These are phyloP conservation scores for Cucurbita maxima DNA, from an alignment of 306 rosid species.

Conservation along the genomic window DNA sequence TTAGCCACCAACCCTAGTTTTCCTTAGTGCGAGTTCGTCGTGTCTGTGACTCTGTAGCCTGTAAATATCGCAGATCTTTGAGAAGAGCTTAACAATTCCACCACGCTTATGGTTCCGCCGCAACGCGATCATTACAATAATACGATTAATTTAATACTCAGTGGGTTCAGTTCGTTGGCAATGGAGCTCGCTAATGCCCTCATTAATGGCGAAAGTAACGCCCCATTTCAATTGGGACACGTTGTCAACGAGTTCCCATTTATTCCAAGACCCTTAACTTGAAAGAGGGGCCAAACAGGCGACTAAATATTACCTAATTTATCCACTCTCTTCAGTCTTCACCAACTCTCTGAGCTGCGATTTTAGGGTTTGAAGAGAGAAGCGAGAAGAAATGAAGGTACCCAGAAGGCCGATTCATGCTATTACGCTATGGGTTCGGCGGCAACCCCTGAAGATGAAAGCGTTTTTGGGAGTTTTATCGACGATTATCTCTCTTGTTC, in stretches of 20 bases:
- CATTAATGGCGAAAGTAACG: not conserved
- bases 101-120: not conserved
- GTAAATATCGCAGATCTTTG: not conserved
- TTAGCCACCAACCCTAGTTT: not conserved
- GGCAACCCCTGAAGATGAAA: slow-evolving; percentile 54
- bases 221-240: not conserved
- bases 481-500: slow-evolving; percentile 23
- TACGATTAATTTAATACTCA: not conserved
- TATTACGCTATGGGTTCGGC: slow-evolving; percentile 39
- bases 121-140: not conserved
- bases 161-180: not conserved
- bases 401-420: slow-evolving; percentile 32
- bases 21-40: not conserved
- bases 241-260: not conserved
- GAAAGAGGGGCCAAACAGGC: not conserved
- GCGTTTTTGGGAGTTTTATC: slow-evolving; percentile 32
- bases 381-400: slow-evolving; percentile 25
- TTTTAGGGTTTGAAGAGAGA: not conserved
- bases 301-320: not conserved
- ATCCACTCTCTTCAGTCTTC: not conserved
- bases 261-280: not conserved
- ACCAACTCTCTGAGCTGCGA: not conserved
- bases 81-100: not conserved
- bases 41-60: not conserved
- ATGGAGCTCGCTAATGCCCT: not conserved